Evolutionary conservation across 2,329 filamentous ascomycete genomes (phyloP), one percentile per base, ranked within the genome.

Genomic region (Teratosphaeriaceae sp.): DNA sequence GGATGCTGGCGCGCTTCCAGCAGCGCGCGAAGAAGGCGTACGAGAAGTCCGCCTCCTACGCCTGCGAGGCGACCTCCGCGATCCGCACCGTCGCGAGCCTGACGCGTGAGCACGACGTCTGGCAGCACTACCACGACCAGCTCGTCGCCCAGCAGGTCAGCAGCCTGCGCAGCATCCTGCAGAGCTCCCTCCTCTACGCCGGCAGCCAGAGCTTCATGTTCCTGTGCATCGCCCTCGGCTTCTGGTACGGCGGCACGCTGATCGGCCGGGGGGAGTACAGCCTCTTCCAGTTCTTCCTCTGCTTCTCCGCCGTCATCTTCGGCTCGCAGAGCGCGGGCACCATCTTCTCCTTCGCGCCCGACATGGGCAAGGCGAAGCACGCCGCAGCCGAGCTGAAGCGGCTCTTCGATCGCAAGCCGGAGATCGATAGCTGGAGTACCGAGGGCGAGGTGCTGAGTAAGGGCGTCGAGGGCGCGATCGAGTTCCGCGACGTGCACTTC

Each of bases 401-500:
- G 1, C 74, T 98, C 13, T 89, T 95, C 54, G 88, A 96, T 58
- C 79, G 84, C 45, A 76, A 84, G 52, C 90, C 92, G 0, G 66
- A 70, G 2, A 92, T 97, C 52, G 89, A 95, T 60, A 79, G 81
- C 0, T 94, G 87, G 86, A 85, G 83, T 0, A 54, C 73, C 0
- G 78, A 82, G 1, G 88, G 88, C 13, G 75, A 78, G 15, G 68
- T 66, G 2, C 54, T 94, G 5, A 66, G n/a, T n/a, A n/a, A 77
- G 1, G 58, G 71, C 2, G 74, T 90, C 19, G 78, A 92, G 16
- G 90, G 89, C 20, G 76, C 75, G 11, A 78, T 98, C 49, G 88
- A 97, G 62, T 94, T 98, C 70, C 80, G 85, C 16, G 82, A 94
- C 52, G 88, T 97, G 2, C 88, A 95, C 62, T 97, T 96, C 75